These are phyloP conservation scores for Colletotrichum destructivum DNA, from an alignment of 2,329 filamentous ascomycete genomes.

Conservation along the genomic window DNA sequence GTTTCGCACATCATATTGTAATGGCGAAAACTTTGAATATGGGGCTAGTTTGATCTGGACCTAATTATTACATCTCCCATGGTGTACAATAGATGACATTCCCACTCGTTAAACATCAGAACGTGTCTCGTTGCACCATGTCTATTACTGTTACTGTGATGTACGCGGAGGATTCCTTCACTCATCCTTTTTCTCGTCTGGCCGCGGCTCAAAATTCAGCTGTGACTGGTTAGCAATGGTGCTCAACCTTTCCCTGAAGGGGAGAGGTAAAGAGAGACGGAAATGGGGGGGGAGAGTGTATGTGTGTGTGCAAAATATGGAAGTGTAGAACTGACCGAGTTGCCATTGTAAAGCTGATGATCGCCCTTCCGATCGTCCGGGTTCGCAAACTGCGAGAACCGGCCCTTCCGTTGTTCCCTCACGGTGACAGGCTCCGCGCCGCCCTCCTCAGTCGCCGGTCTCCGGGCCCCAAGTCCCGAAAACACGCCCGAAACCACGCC, in stretches of 20 bases:
- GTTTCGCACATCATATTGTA: conserved; percentile 25
- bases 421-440: conserved; percentile 47
- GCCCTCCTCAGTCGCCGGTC: conserved; percentile 15
- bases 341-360: conserved; percentile 90
- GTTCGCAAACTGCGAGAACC: conserved; percentile 62
- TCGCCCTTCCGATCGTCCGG: conserved; percentile 68
- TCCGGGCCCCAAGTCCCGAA: conserved; percentile 45
- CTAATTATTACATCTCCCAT: conserved; percentile 34
- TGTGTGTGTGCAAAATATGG: too few relatives aligned
- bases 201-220: conserved; percentile 79
- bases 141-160: not conserved
- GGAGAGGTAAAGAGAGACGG: not conserved
- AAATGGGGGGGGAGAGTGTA: too few relatives aligned
- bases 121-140: not conserved
- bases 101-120: conserved; percentile 18
- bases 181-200: conserved; percentile 65
- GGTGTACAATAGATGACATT: conserved; percentile 43
- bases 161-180: not conserved
- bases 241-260: not conserved
- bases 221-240: conserved; percentile 54
- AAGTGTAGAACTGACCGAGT: conserved; percentile 74
- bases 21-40: conserved; percentile 24
- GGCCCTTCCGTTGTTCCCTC: conserved; percentile 43
- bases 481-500: conserved; percentile 50
- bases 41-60: conserved; percentile 3